These are phyloP conservation scores for Starmerella ratchasimensis DNA, from an alignment of 805 yeast genomes.

Conservation along the genomic window DNA sequence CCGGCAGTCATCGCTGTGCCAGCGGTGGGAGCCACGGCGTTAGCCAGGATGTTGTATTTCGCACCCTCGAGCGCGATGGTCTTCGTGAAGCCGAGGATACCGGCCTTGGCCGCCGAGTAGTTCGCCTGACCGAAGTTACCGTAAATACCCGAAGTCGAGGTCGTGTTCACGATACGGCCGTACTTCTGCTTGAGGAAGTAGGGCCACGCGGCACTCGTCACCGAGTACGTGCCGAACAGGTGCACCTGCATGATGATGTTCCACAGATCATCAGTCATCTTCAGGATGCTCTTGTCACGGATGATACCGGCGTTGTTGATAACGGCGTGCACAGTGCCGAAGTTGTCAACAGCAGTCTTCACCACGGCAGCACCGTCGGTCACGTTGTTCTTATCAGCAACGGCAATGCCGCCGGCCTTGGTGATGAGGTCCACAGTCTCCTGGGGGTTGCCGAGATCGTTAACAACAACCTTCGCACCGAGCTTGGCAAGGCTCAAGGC, in stretches of 20 bases:
- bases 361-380: conserved; percentile 66
- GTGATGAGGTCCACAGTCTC: conserved; percentile 62
- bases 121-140: conserved; percentile 97
- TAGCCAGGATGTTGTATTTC: conserved; percentile 57
- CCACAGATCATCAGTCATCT: conserved; percentile 81
- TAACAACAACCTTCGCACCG: conserved; percentile 91
- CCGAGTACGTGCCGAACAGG: conserved; percentile 62
- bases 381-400: conserved; percentile 72
- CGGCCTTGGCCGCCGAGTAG: conserved; percentile 87
- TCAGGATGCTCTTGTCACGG: conserved; percentile 74
- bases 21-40: conserved; percentile 91
- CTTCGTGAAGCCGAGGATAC: conserved; percentile 69
- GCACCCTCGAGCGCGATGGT: conserved; percentile 87
- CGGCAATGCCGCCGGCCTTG: conserved; percentile 63
- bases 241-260: conserved; percentile 66
- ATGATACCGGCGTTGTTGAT: conserved; percentile 91
- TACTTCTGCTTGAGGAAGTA: conserved; percentile 59
- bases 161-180: conserved; percentile 75
- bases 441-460: conserved; percentile 68
- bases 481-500: conserved; percentile 73
- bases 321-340: conserved; percentile 73
- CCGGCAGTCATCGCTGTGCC: conserved; percentile 95
- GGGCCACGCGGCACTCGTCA: conserved; percentile 90
- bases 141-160: conserved; percentile 93
- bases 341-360: conserved; percentile 57